Base-by-base conservation (phyloP, 495 filamentous ascomycete genomes). In the Aspergillus asperescens region DNA sequence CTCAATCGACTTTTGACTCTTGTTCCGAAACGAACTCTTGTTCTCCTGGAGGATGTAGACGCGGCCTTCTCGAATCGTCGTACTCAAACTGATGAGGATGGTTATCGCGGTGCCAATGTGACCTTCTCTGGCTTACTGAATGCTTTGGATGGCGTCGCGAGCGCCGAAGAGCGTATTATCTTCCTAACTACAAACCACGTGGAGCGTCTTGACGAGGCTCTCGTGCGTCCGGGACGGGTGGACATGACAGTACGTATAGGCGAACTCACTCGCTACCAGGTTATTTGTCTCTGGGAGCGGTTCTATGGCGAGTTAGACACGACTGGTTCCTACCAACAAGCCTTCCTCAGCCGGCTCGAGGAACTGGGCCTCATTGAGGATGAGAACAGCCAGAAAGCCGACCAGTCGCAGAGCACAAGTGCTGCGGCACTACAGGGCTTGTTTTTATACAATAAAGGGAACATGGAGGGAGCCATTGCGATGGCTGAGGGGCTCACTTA, bases 161-260 rank as follows among this genome's bases (percentile, higher is more conserved):
- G 91, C 52, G 89, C 89, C 2, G 93, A 98, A 60, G 90, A 97
- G 68, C 79, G 93, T 13, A 85, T 98, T 47, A 81, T 94, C 13
- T 93, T 98, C 65, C 78, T 98, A 44, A 98, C 93, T 5, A 98
- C 93, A 18, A 98, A 98, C 57, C 88, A 96, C 55, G 81, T 94
- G 24, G 88, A 95, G 49, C 80, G 88, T 15, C 79, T 98, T 1
- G 93, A 98, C 60, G 81, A 84, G 55, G 93, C 93, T 19, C 73
- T 98, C 34, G 86, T 98, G 23, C 79, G 93, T 23, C 93, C 93
- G 2, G 93, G 93, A 5, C 78, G 93, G 46, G 89, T 98, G 1
- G 93, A 98, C 67, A 88, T 97, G 84, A 92, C 86, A 37, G 84
- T 95, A 3, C 81, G 87, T 32, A 82, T 98, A 38, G 94, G 91